These are phyloP conservation scores for Poteriospumella lacustris DNA, from an alignment of 108 stramenopile genomes.

Conservation along the genomic window DNA sequence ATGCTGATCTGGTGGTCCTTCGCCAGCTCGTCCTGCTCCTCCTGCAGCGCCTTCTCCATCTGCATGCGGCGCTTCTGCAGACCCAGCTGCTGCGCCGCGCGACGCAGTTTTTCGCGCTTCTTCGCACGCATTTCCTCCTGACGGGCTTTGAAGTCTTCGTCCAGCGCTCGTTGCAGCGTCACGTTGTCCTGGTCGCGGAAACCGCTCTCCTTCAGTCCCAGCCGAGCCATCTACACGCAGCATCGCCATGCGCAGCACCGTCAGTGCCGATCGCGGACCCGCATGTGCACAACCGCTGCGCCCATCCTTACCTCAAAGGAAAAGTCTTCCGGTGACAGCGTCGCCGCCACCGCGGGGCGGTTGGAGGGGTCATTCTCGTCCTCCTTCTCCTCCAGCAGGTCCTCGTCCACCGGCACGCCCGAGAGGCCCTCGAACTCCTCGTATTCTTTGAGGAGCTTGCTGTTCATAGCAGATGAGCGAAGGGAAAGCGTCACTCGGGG, in stretches of 20 bases:
- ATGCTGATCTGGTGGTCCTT: slow-evolving; percentile 34
- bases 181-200: slow-evolving; percentile 16
- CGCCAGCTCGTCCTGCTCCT: slow-evolving; percentile 40
- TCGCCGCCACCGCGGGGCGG: not conserved
- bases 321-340: not conserved
- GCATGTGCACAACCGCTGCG: too few relatives aligned
- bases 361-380: not conserved
- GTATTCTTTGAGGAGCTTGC: not conserved
- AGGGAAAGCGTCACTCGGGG: too few relatives aligned
- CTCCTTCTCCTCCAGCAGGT: not conserved
- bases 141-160: slow-evolving; percentile 21
- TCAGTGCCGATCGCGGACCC: too few relatives aligned
- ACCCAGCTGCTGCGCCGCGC: slow-evolving; percentile 21
- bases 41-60: slow-evolving; percentile 47
- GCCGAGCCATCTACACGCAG: not conserved
- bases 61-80: slow-evolving; percentile 41
- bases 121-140: not conserved
- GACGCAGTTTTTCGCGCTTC: not conserved
- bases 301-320: slow-evolving; percentile 22
- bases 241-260: too few relatives aligned
- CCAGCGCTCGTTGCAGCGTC: slow-evolving; percentile 10
- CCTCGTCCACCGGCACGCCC: not conserved
- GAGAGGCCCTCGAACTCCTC: slow-evolving; percentile 28
- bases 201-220: not conserved
- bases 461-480: not conserved